phyloP scores from a whole-genome alignment of 2,329 filamentous ascomycete genomes.

The Fusarium sp. region DNA sequence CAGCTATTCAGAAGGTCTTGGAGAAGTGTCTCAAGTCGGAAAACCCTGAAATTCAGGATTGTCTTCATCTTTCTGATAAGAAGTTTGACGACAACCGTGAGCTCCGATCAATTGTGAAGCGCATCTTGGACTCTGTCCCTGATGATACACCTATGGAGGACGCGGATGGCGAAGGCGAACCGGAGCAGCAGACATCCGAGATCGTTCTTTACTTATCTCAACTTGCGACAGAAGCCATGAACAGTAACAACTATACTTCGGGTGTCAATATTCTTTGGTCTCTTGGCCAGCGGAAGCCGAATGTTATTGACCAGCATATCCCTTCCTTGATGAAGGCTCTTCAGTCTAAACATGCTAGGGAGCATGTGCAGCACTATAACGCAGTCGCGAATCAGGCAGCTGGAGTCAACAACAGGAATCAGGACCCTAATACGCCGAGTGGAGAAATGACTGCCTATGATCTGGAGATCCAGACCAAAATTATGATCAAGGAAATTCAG shows the following conservation, averaged over 20 bases:
- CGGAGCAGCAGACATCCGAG: slow-evolving; percentile 85
- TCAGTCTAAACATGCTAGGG: slow-evolving; percentile 90
- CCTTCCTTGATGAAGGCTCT: slow-evolving; percentile 91
- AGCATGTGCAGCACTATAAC: slow-evolving; percentile 86
- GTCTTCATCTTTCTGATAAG: slow-evolving; percentile 80
- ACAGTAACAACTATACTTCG: slow-evolving; percentile 83
- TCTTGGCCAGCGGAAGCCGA: slow-evolving; percentile 84
- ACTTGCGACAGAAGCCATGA: slow-evolving; percentile 89
- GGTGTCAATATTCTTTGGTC: slow-evolving; percentile 96
- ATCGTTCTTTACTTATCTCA: slow-evolving; percentile 86
- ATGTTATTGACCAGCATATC: slow-evolving; percentile 91
- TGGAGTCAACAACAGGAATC: slow-evolving; percentile 58
- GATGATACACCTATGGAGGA: slow-evolving; percentile 79
- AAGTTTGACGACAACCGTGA: slow-evolving; percentile 77
- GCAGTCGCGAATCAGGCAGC: slow-evolving; percentile 66
- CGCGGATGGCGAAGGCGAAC: slow-evolving; percentile 85
- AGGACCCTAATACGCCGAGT: slow-evolving; percentile 66
- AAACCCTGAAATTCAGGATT: slow-evolving; percentile 93
- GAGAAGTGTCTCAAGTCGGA: slow-evolving; percentile 92
- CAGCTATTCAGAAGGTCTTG: slow-evolving; percentile 85
- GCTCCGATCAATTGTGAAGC: slow-evolving; percentile 80
- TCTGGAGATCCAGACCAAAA: slow-evolving; percentile 85
- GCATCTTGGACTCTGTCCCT: slow-evolving; percentile 90
- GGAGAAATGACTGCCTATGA: slow-evolving; percentile 79
- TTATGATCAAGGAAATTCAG: slow-evolving; percentile 96